Evolutionary conservation across 2,329 filamentous ascomycete species (phyloP).

Genomic region (Aureobasidium subglaciale): DNA sequence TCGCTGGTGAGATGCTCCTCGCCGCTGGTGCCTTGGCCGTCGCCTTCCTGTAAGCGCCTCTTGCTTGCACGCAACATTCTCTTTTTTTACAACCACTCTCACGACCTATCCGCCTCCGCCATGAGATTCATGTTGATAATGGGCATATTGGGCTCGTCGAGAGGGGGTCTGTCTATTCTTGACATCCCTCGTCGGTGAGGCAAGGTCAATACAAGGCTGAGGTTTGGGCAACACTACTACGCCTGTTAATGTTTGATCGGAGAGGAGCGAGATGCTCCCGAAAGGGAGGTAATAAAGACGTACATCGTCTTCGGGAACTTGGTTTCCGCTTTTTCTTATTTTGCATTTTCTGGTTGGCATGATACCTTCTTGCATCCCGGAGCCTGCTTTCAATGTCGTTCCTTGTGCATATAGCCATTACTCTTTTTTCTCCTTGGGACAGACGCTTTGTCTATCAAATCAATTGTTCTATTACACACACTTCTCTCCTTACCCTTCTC

Average conservation of each 20-base stretch:
- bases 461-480: not conserved
- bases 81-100: not conserved
- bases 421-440: not conserved
- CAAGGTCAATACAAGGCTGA: not conserved
- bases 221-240: conserved; percentile 10
- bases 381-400: conserved; percentile 7
- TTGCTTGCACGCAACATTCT: not conserved
- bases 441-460: not conserved
- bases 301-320: not conserved
- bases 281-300: conserved; percentile 13
- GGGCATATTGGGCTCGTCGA: not conserved
- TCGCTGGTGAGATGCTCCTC: conserved; percentile 24
- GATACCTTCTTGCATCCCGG: conserved; percentile 13
- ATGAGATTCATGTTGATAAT: conserved; percentile 17
- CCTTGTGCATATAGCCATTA: conserved; percentile 14
- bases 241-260: conserved; percentile 12
- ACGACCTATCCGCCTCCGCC: not conserved
- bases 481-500: not conserved
- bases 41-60: conserved; percentile 24
- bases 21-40: conserved; percentile 26
- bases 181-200: not conserved
- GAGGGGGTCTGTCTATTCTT: not conserved
- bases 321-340: not conserved
- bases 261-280: not conserved
- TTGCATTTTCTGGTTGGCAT: conserved; percentile 11